These are phyloP conservation scores for Rhodomyrtus tomentosa DNA, from an alignment of 345 rosid species.

Conservation along the genomic window DNA sequence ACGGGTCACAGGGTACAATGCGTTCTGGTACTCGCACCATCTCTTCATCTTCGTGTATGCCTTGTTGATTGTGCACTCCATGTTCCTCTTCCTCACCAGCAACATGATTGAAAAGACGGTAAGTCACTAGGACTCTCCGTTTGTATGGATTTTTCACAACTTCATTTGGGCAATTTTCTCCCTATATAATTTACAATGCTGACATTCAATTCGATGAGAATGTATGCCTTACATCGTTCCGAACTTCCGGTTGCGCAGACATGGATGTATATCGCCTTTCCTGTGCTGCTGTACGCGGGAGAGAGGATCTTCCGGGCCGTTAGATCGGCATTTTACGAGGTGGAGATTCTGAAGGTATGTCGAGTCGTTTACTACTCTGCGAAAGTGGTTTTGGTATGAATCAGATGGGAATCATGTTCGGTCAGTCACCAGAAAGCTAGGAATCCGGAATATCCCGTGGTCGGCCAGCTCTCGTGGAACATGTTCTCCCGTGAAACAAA, in stretches of 20 bases:
- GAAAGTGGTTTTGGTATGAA: not conserved
- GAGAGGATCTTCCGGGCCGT: conserved; percentile 33
- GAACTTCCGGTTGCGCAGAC: conserved; percentile 21
- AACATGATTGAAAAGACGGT: conserved; percentile 33
- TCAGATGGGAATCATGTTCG: not conserved
- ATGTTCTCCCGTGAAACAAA: not conserved
- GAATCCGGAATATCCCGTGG: not conserved
- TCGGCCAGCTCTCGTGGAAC: not conserved
- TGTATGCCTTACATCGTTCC: too few relatives aligned
- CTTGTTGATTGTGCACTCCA: conserved; percentile 42
- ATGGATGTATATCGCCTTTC: conserved; percentile 48
- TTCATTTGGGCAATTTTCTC: not conserved
- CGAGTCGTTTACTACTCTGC: not conserved
- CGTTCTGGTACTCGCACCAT: conserved; percentile 62
- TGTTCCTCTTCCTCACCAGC: conserved; percentile 47
- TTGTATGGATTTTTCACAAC: not conserved
- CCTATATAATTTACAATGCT: not conserved
- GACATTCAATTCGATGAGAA: not conserved
- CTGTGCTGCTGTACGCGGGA: conserved; percentile 34
- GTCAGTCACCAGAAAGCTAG: not conserved
- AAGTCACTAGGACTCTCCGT: not conserved
- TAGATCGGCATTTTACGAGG: conserved; percentile 25
- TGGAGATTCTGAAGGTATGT: conserved; percentile 21
- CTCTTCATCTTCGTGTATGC: conserved; percentile 35
- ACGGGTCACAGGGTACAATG: conserved; percentile 33